A percentile compares a stretch with the other conserved stretches of the same genome.
Conservation (phyloP, 202 grass and related monocot genomes). For the Musa balbisiana region DNA sequence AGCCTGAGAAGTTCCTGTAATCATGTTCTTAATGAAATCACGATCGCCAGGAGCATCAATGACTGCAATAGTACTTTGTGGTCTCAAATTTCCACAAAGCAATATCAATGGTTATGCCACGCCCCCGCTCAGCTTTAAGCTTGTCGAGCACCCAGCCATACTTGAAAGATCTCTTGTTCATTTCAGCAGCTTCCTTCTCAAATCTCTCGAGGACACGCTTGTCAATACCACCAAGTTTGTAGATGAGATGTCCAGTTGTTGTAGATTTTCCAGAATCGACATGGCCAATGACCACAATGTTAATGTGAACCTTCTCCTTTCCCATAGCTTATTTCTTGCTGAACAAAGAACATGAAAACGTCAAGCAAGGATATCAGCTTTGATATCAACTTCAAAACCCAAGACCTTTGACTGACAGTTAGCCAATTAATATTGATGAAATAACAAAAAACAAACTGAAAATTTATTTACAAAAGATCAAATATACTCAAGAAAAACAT, state of each 20-base stretch:
- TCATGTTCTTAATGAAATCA: conserved; percentile 11
- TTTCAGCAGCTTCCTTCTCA: conserved; percentile 11
- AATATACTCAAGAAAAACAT: background rate
- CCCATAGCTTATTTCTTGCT: conserved; percentile 1
- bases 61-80: conserved; percentile 6
- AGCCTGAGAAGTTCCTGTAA: conserved; percentile 14
- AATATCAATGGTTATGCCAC: conserved; percentile 13
- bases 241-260: conserved; percentile 1
- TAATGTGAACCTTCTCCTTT: conserved; percentile 11
- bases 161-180: conserved; percentile 8
- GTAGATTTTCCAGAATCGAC: conserved; percentile 13
- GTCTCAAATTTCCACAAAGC: conserved; percentile 12
- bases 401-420: background rate
- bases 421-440: background rate
- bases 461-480: background rate
- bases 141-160: conserved; percentile 8
- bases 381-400: background rate
- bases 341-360: background rate
- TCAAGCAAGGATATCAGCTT: background rate
- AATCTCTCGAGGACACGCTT: conserved; percentile 10
- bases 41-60: conserved; percentile 5
- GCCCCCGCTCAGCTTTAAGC: conserved; percentile 5
- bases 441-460: background rate
- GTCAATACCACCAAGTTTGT: conserved; percentile 9
- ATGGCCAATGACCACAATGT: conserved; percentile 10